Percentiles rank a stretch among this genome's conserved stretches.
Evolutionary conservation across 2,329 filamentous ascomycete species (phyloP).

Genomic region (Nothopassalora personata): DNA sequence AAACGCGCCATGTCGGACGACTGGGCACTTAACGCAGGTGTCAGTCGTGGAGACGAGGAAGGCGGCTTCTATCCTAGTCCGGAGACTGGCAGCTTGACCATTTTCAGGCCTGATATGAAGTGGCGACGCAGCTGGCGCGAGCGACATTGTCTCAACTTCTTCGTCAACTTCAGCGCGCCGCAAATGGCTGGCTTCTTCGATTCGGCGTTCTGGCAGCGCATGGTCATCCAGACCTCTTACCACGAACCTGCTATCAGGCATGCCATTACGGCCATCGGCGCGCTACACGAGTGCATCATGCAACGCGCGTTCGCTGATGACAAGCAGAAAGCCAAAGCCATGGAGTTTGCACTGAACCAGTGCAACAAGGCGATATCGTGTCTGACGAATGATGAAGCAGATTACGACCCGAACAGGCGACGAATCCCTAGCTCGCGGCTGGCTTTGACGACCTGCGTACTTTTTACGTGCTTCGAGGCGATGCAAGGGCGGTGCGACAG

Average conservation of each 20-base stretch:
- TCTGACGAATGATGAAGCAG: slow-evolving; percentile 23
- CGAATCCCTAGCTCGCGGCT: slow-evolving; percentile 24
- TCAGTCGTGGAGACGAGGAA: slow-evolving; percentile 14
- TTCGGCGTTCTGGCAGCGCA: slow-evolving; percentile 30
- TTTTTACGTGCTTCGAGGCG: slow-evolving; percentile 33
- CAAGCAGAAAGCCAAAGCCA: slow-evolving; percentile 28
- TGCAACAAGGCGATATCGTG: slow-evolving; percentile 31
- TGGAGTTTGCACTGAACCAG: slow-evolving; percentile 30
- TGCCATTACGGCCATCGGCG: slow-evolving; percentile 31
- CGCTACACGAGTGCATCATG: slow-evolving; percentile 32
- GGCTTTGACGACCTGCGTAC: slow-evolving; percentile 30
- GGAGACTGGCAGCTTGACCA: slow-evolving; percentile 13
- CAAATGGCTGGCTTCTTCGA: slow-evolving; percentile 34
- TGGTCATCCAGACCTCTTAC: slow-evolving; percentile 31
- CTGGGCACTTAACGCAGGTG: slow-evolving; percentile 26
- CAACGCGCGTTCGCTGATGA: slow-evolving; percentile 29
- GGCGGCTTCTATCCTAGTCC: slow-evolving; percentile 12
- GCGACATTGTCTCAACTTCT: slow-evolving; percentile 31
- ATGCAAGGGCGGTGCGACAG: slow-evolving; percentile 33
- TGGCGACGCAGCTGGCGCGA: slow-evolving; percentile 32
- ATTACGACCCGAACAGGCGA: slow-evolving; percentile 12
- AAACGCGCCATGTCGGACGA: slow-evolving; percentile 26
- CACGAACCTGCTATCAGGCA: slow-evolving; percentile 31
- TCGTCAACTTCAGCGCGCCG: slow-evolving; percentile 36
- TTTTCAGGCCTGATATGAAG: slow-evolving; percentile 25